phyloP scores from a whole-genome alignment of 768 basidiomycete genomes.

The Suillus placidus region DNA sequence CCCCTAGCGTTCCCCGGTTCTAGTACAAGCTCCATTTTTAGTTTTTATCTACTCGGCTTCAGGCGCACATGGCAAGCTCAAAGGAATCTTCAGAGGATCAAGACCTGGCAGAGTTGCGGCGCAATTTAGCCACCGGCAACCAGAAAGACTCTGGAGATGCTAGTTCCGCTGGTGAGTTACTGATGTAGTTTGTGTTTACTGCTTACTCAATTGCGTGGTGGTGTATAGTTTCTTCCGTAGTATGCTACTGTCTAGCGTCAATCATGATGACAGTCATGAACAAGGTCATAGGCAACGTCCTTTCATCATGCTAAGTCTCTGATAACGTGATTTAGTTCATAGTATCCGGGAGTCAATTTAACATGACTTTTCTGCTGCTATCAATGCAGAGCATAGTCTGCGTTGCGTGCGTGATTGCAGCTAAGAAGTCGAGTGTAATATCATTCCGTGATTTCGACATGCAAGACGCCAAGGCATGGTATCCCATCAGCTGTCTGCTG shows the following conservation, averaged over 20 bases:
- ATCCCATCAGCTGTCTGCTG: conserved; percentile 89
- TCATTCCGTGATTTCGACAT: conserved; percentile 82
- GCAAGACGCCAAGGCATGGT: conserved; percentile 89
- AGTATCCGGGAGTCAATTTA: conserved; percentile 90
- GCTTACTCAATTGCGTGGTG: background rate
- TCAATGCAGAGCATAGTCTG: conserved; percentile 92
- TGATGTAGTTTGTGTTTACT: background rate
- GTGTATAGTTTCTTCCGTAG: conserved; percentile 72
- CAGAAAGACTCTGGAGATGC: conserved; percentile 21
- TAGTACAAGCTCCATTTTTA: conserved; percentile 1
- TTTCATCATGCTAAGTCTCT: background rate
- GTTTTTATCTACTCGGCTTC: background rate
- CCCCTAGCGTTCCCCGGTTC: background rate
- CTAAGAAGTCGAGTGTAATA: conserved; percentile 78
- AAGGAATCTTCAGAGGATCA: conserved; percentile 34
- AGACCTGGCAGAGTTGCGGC: conserved; percentile 58
- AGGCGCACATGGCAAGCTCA: conserved; percentile 11
- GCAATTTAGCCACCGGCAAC: conserved; percentile 46
- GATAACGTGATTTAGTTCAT: conserved; percentile 64
- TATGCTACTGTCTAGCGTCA: conserved; percentile 89
- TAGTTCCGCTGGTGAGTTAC: conserved; percentile 29
- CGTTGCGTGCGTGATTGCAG: conserved; percentile 68
- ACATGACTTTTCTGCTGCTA: conserved; percentile 95
- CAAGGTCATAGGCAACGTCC: conserved; percentile 58
- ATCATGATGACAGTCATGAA: conserved; percentile 98